Evolutionary conservation across 768 basidiomycete genomes (phyloP).

Genomic region (Kwoniella dendrophila): DNA sequence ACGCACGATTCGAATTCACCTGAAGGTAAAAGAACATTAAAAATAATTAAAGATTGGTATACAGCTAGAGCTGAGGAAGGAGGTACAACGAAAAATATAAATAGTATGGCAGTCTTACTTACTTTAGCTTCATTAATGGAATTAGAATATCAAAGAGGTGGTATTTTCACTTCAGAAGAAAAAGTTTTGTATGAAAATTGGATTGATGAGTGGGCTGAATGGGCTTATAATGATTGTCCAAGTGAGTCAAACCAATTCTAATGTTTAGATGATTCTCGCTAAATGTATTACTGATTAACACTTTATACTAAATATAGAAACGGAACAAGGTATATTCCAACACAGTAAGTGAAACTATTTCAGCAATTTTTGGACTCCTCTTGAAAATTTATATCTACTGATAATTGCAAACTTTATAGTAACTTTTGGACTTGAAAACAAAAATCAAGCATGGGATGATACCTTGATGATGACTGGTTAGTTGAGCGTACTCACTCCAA

Average conservation of each 20-base stretch:
- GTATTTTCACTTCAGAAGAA: slow-evolving; percentile 18
- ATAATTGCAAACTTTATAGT: slow-evolving; percentile 28
- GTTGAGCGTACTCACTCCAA: background rate
- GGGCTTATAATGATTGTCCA: slow-evolving; percentile 61
- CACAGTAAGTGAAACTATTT: slow-evolving; percentile 45
- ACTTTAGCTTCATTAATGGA: slow-evolving; percentile 23
- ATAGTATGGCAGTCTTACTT: slow-evolving; percentile 22
- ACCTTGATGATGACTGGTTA: slow-evolving; percentile 61
- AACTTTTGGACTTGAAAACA: slow-evolving; percentile 44
- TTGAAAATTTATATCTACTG: background rate
- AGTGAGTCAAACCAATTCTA: slow-evolving; percentile 3
- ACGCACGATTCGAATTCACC: slow-evolving; percentile 44
- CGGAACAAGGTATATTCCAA: slow-evolving; percentile 40
- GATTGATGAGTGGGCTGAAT: slow-evolving; percentile 55
- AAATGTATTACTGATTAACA: slow-evolving; percentile 1
- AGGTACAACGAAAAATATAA: slow-evolving; percentile 31
- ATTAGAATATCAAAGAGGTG: slow-evolving; percentile 59
- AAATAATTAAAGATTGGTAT: slow-evolving; percentile 34
- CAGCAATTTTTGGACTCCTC: background rate
- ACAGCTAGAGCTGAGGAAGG: slow-evolving; percentile 20
- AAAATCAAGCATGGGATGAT: slow-evolving; percentile 63
- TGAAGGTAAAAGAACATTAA: slow-evolving; percentile 14
- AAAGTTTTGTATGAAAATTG: slow-evolving; percentile 55
- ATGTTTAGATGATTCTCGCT: background rate
- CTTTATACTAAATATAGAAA: slow-evolving; percentile 5